Percentiles rank a stretch among this genome's conserved stretches.
These are phyloP conservation scores for Amanita inopinata DNA, from an alignment of 768 basidiomycete species.

Conservation along the genomic window DNA sequence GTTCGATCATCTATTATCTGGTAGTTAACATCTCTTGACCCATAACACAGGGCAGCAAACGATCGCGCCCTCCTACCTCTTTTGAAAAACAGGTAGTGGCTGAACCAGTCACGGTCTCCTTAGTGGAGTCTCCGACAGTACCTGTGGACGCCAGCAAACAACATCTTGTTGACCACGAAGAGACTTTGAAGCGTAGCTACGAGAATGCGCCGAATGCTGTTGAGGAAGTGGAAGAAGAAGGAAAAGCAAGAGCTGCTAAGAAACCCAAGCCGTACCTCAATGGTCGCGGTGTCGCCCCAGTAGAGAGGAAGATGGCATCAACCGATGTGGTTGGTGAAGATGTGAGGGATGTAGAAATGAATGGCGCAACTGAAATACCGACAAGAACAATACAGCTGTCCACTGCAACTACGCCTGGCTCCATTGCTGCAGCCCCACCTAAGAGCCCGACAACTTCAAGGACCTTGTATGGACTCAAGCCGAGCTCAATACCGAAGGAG, in stretches of 20 bases:
- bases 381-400: conserved; percentile 7
- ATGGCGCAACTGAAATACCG: conserved; percentile 13
- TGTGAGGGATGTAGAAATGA: conserved; percentile 21
- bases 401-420: too few relatives aligned
- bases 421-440: not conserved
- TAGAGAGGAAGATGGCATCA: conserved; percentile 3
- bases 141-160: not conserved
- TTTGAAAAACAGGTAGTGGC: conserved; percentile 27
- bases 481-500: conserved; percentile 53
- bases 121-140: not conserved
- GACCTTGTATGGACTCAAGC: conserved; percentile 29
- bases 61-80: conserved; percentile 60
- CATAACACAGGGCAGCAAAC: conserved; percentile 57
- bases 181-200: not conserved
- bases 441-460: conserved; percentile 15
- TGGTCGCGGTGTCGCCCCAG: conserved; percentile 14
- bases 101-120: not conserved
- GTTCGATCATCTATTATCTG: conserved; percentile 24
- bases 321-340: conserved; percentile 23
- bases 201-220: not conserved
- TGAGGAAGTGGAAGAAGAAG: conserved; percentile 24
- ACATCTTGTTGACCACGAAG: not conserved
- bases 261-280: conserved; percentile 33
- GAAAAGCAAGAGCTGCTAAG: conserved; percentile 35
- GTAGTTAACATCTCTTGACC: not conserved